Conservation (phyloP, 148 eudicot genomes). For the Spergularia marina region DNA sequence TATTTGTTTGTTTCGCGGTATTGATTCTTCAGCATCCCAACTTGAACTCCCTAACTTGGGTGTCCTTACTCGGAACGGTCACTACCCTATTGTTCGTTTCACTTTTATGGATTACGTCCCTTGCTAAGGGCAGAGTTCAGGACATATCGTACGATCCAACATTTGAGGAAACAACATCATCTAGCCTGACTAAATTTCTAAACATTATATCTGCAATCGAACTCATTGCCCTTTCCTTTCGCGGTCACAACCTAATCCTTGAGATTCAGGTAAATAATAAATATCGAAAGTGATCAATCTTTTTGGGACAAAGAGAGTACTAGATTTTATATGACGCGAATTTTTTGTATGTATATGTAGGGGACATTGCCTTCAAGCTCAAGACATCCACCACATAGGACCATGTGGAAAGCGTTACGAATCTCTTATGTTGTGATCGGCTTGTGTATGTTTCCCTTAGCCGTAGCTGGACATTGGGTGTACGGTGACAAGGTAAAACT, state of each 20-base stretch:
- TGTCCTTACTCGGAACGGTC: constrained; percentile 18
- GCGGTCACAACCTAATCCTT: constrained; percentile 38
- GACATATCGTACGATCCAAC: constrained; percentile 7
- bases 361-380: constrained; percentile 36
- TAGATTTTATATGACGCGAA: no score
- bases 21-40: constrained; percentile 24
- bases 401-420: constrained; percentile 40
- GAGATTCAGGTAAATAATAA: constrained; percentile 31
- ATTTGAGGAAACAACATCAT: not conserved
- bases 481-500: constrained; percentile 30
- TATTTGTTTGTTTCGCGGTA: constrained; percentile 16
- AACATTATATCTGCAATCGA: constrained; percentile 27
- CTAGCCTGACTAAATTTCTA: constrained; percentile 2
- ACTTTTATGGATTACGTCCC: constrained; percentile 12
- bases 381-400: constrained; percentile 25
- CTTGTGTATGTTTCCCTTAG: constrained; percentile 27
- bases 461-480: constrained; percentile 39
- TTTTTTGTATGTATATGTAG: constrained; percentile 7
- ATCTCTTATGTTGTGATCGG: constrained; percentile 30
- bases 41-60: constrained; percentile 20
- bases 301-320: not conserved
- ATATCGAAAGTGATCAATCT: not conserved
- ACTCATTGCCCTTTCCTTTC: constrained; percentile 27
- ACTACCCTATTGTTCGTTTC: constrained; percentile 1
- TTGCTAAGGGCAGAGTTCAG: constrained; percentile 16